Base-by-base conservation (phyloP, 108 stramenopile species). In the Nannochloropsis oceanica region DNA sequence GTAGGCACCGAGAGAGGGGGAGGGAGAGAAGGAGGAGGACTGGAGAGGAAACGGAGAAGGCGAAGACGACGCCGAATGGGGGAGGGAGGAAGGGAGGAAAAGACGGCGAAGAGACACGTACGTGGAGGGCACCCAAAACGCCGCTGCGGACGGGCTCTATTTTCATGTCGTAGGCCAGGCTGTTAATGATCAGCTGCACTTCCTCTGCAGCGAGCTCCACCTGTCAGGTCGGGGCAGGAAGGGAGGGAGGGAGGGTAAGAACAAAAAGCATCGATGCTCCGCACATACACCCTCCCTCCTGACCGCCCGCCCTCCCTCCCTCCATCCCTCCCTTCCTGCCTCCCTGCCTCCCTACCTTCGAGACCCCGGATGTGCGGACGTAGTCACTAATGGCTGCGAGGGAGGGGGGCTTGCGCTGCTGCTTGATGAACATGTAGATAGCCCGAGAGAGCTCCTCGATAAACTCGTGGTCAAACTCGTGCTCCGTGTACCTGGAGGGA, bases 391-490 rank as follows among this genome's bases (percentile, higher is more conserved):
- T 94, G 82, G 91, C 91, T 42, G 87, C 44, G 24, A 96, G 42
- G 1, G 92, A 93, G 13, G 93, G 93, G 80, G 81, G 24, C 25
- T 84, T 26, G 44, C 87, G 59, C 89, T 84, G 43, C 43, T 90
- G 87, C 46, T 90, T 84, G 27, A 90, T 85, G 83, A 44, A 85
- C 26, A 25, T 82, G 84, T 95, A 88, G 59, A 96, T 89, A 84
- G 95, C 95, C 27, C 92, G 91, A 3, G 95, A 89, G n/a, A 99
- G 87, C 42, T 96, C 95, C 12, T 93, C 89, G 81, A 99, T 96
- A 85, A 99, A 99, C 82, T 96, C 97, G 85, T 96, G 95, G 91
- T 99, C 97, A 88, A 98, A 99, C 86, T 99, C 97, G 42, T 94
- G 93, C 20, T 92, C 91, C 82, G 90, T 86, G 80, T 97, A 96